Conservation (phyloP, 1,284 basidiomycete species). For the Golubevia pallescens region DNA sequence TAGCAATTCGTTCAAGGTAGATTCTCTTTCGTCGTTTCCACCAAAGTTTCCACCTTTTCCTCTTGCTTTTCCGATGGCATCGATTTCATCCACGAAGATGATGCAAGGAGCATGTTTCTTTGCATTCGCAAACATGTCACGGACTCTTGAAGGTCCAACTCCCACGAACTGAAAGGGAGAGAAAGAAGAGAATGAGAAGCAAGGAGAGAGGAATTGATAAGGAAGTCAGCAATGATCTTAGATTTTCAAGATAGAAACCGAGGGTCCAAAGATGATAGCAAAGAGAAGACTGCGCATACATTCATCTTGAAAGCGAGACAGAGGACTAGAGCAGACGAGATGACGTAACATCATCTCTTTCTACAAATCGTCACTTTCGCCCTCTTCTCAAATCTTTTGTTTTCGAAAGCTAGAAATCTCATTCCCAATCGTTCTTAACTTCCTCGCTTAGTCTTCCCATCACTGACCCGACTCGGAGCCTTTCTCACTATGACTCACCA, state of each 20-base stretch:
- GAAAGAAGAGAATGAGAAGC: background rate
- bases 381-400: background rate
- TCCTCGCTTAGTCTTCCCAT: too few species aligned
- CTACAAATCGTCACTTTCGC: too few species aligned
- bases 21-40: slow-evolving; percentile 63
- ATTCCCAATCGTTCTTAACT: too few species aligned
- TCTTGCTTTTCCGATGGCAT: slow-evolving; percentile 64
- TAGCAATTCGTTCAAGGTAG: slow-evolving; percentile 62
- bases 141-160: slow-evolving; percentile 62
- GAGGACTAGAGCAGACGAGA: too few species aligned
- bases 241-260: too few species aligned
- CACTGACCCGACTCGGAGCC: background rate
- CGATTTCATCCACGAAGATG: slow-evolving; percentile 64
- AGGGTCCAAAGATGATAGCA: too few species aligned
- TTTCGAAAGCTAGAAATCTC: too few species aligned
- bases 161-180: slow-evolving; percentile 42
- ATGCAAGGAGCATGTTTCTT: slow-evolving; percentile 64
- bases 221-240: background rate
- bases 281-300: too few species aligned
- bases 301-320: too few species aligned
- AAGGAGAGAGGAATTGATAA: background rate
- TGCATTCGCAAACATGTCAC: slow-evolving; percentile 64
- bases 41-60: slow-evolving; percentile 63
- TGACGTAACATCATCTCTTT: too few species aligned
- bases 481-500: slow-evolving; percentile 21